Conservation (phyloP, 371 early-diverging fungal genomes). For the Blakeslea trispora region DNA sequence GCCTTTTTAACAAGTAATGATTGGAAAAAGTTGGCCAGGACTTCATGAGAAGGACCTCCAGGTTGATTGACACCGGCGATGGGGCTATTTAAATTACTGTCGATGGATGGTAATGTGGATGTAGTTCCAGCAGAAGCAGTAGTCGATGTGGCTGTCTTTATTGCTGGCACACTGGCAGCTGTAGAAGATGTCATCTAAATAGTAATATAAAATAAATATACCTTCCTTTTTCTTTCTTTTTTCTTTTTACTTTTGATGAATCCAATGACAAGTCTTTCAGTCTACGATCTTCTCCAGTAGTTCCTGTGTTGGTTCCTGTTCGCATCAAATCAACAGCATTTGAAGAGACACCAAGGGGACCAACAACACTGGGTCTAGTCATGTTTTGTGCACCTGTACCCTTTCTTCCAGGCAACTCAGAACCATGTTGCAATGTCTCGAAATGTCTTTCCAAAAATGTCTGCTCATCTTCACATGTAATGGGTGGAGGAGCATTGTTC, state of each 20-base stretch:
- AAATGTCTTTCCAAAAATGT: constrained; percentile 77
- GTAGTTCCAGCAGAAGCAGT: constrained; percentile 2
- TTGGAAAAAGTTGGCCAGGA: constrained; percentile 88
- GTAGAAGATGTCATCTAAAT: constrained; percentile 1
- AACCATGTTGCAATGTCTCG: constrained; percentile 61
- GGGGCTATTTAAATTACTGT: constrained; percentile 13
- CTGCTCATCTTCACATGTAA: constrained; percentile 83
- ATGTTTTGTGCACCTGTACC: constrained; percentile 34
- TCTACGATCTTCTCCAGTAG: constrained; percentile 6
- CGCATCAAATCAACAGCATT: constrained; percentile 16
- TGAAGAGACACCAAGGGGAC: constrained; percentile 30
- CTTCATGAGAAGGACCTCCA: constrained; percentile 63
- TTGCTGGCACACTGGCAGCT: not conserved
- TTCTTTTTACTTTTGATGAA: constrained; percentile 12
- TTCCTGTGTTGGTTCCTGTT: not conserved
- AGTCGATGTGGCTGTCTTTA: not conserved
- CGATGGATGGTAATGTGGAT: constrained; percentile 16
- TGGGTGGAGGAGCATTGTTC: constrained; percentile 36
- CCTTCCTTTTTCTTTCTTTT: not conserved
- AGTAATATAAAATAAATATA: constrained; percentile 2
- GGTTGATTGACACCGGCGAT: constrained; percentile 24
- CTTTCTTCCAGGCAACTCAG: constrained; percentile 27
- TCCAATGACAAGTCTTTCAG: constrained; percentile 6
- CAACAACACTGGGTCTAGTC: constrained; percentile 36
- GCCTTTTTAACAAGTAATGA: constrained; percentile 75